Evolutionary conservation across 2,329 filamentous ascomycete species (phyloP), one percentile per base, ranked within the genome.

Genomic region (Xylogone sp.): DNA sequence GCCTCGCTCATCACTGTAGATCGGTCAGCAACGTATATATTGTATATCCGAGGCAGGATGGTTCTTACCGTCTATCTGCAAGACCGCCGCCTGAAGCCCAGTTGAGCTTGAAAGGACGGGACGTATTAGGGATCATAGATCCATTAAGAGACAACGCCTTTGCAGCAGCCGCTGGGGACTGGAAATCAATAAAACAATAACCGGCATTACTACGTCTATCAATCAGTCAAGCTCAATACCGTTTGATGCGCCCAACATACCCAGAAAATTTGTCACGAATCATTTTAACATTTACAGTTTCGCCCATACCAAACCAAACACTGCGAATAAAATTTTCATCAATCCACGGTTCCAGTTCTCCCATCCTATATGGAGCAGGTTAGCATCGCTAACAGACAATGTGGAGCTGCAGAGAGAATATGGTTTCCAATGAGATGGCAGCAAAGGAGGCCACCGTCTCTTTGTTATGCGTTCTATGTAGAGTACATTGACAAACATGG

Each of bases 241-340:
- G 39, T 42, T 21, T 27, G 13, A 31, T 44, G 19, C 45, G 21
- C 6, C 19, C 13, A 42, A 67, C 80, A 73, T 80, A 96, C 91
- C 93, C 94, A 68, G 93, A 97, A 72, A 96, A 96, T 74, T 97
- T 97, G 77, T 99, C 94, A 60, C 94, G 90, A 65, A 99, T 99
- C 81, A 99, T 96, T 83, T 99, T 99, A 63, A 99, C 94, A 64
- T 97, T 97, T 64, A 99, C 94, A 58, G 85, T 85, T 73, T 97
- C 94, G 61, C 88, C 91, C 75, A 96, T 88, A 64, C 92, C 85
- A 66, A 90, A 96, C 58, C 77, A 97, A 44, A 97, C 84, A 62
- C 88, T 94, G 73, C 95, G 92, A 67, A 99, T 89, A 71, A 97
- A 99, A 74, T 93, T 95, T 77, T 99, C 94, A 64, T 99, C 94